Evolutionary conservation across 2,329 filamentous ascomycete species (phyloP).

Genomic region (Clonostachys sp.): DNA sequence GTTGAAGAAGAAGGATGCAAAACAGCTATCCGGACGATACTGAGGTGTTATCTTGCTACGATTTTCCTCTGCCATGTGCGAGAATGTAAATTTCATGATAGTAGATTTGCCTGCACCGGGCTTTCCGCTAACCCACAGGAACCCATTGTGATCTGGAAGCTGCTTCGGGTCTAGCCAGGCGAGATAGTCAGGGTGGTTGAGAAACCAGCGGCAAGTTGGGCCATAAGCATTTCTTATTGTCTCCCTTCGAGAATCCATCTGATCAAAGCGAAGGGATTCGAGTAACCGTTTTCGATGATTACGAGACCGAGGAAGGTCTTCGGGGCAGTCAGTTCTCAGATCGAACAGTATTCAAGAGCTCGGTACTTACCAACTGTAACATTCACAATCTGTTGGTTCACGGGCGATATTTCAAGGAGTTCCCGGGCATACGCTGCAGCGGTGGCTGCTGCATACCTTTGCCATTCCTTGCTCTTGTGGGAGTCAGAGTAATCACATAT

Average conservation of each 20-base stretch:
- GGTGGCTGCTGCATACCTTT: conserved; percentile 22
- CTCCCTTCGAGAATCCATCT: conserved; percentile 27
- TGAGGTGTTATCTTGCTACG: conserved; percentile 10
- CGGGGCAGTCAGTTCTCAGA: neutral
- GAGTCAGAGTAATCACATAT: conserved; percentile 31
- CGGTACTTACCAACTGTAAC: neutral
- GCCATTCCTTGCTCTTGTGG: conserved; percentile 29
- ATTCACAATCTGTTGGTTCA: neutral
- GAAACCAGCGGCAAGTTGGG: conserved; percentile 22
- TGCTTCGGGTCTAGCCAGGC: conserved; percentile 1
- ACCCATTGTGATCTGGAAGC: neutral
- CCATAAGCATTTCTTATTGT: conserved; percentile 25
- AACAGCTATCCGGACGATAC: conserved; percentile 35
- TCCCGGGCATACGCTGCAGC: conserved; percentile 17
- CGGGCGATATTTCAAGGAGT: neutral
- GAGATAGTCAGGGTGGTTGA: neutral
- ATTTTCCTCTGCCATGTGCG: conserved; percentile 6
- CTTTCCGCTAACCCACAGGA: conserved; percentile 33
- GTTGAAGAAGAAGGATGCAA: conserved; percentile 42
- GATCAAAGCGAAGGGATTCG: conserved; percentile 25
- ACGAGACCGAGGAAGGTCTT: neutral
- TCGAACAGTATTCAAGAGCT: no score
- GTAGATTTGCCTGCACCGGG: conserved; percentile 38
- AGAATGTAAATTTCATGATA: conserved; percentile 30
- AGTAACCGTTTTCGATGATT: conserved; percentile 6